Evolutionary conservation across 2,329 filamentous ascomycete species (phyloP).

Genomic region (Colletotrichum falcatum): DNA sequence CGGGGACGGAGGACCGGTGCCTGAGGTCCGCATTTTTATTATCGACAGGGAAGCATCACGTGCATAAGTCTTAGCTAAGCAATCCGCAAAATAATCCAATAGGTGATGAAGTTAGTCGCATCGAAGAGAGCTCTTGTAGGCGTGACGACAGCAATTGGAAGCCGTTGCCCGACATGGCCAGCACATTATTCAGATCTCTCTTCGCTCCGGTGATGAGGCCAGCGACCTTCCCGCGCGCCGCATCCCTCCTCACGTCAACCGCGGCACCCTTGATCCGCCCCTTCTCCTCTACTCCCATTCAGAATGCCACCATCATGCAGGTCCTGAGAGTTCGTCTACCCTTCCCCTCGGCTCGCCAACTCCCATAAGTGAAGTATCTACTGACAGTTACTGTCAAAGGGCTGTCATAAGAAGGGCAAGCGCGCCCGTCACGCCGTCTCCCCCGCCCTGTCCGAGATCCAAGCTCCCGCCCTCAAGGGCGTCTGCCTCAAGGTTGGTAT

Average conservation of each 20-base stretch:
- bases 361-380: not conserved
- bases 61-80: slow-evolving; percentile 23
- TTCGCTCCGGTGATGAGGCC: slow-evolving; percentile 48
- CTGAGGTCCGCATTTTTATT: not conserved
- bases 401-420: slow-evolving; percentile 79
- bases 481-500: slow-evolving; percentile 95
- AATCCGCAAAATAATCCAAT: slow-evolving; percentile 16
- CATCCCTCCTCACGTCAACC: slow-evolving; percentile 39
- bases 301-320: slow-evolving; percentile 77
- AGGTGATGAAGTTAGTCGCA: slow-evolving; percentile 3
- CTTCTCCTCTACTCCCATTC: slow-evolving; percentile 69
- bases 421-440: slow-evolving; percentile 87
- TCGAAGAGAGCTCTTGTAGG: slow-evolving; percentile 13
- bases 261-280: slow-evolving; percentile 49
- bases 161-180: slow-evolving; percentile 46
- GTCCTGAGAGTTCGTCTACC: slow-evolving; percentile 66
- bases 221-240: slow-evolving; percentile 37
- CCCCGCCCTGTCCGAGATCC: slow-evolving; percentile 78
- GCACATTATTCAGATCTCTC: slow-evolving; percentile 51
- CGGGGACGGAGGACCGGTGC: slow-evolving; percentile 29
- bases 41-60: not conserved
- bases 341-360: not conserved
- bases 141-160: slow-evolving; percentile 30
- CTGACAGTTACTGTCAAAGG: slow-evolving; percentile 53
- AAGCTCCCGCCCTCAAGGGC: slow-evolving; percentile 88